A percentile compares a stretch with the other conserved stretches of the same genome.
Conservation (phyloP, 495 filamentous ascomycete species). For the Friedmanniomyces endolithicus region DNA sequence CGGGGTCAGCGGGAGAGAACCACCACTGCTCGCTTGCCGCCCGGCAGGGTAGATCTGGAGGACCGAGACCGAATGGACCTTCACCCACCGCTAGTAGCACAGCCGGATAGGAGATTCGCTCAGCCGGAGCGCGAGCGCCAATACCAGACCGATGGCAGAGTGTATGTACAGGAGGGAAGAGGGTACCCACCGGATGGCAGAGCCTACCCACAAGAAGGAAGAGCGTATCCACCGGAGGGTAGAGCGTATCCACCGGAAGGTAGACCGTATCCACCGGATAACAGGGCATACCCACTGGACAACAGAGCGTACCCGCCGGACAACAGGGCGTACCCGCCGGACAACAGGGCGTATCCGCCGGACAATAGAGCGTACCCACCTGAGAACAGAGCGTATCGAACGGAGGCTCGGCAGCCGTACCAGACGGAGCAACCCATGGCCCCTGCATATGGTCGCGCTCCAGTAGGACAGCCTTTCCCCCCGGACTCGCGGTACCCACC, state of each 20-base stretch:
- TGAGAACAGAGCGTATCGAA: too few species aligned
- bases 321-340: too few species aligned
- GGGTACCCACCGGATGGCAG: slow-evolving; percentile 1
- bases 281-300: too few species aligned
- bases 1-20: background rate
- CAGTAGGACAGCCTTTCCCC: background rate
- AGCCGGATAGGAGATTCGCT: slow-evolving; percentile 13
- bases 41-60: background rate
- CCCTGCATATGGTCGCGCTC: slow-evolving; percentile 6
- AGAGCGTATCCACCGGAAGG: too few species aligned
- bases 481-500: slow-evolving; percentile 16
- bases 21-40: background rate
- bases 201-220: slow-evolving; percentile 4
- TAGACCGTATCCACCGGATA: too few species aligned
- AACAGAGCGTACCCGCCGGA: too few species aligned
- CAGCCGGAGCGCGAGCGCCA: slow-evolving; percentile 1
- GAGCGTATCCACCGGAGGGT: slow-evolving; percentile 1
- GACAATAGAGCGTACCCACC: too few species aligned
- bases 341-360: too few species aligned
- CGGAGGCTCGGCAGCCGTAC: too few species aligned
- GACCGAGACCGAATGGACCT: slow-evolving; percentile 16
- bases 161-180: background rate
- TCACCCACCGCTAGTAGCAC: slow-evolving; percentile 2
- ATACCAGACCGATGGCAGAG: slow-evolving; percentile 5
- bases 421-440: slow-evolving; percentile 7